Evolutionary conservation across 768 basidiomycete species (phyloP), one percentile per base, ranked within the genome.

Genomic region (Holtermanniella nyarrowii): DNA sequence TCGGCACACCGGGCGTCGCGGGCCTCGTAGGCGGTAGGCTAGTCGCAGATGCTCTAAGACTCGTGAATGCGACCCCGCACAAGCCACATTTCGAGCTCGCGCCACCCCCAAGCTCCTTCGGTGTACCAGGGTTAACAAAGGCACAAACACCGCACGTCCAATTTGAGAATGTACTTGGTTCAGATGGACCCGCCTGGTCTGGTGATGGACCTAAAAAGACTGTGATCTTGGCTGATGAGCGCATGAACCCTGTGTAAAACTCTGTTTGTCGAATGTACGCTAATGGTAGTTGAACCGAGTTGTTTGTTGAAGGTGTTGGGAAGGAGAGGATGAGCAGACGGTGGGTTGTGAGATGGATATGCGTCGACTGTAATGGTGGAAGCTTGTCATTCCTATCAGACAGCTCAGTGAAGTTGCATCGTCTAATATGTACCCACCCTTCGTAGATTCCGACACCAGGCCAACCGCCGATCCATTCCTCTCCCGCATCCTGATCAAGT

Each of bases 361-460:
- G 78, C 23, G 90, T 87, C n/a, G n/a, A 43, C 78, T 73, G 70
- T 89, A 87, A 64, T 91, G 84, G 26, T 78, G 78, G 75, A 3
- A 86, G 77, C 73, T 93, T 93, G 76, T 88, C 84, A 51, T 77
- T 77, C 48, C 89, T 95, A 66, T 11, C 14, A 4, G 46, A 18
- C 42, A 54, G 45, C 39, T 11, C 37, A 26, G 22, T 18, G 18
- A 16, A 26, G 49, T 39, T 2, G 14, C 37, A 21, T 23, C 26
- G 11, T 48, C 37, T 16, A 25, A 40, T 13, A 42, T 18, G 42
- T 18, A 73, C 83, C 56, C 69, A 91, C 90, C 88, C 88, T 59
- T 90, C 83, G 63, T 97, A 97, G 50, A 97, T 82, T 0, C 91
- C 91, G 4, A 96, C 83, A 46, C 74, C 75, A 42, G 88, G 84